A percentile compares a stretch with the other conserved stretches of the same genome.
Evolutionary conservation across 768 basidiomycete genomes (phyloP).

Genomic region (Boletus coccyginus): DNA sequence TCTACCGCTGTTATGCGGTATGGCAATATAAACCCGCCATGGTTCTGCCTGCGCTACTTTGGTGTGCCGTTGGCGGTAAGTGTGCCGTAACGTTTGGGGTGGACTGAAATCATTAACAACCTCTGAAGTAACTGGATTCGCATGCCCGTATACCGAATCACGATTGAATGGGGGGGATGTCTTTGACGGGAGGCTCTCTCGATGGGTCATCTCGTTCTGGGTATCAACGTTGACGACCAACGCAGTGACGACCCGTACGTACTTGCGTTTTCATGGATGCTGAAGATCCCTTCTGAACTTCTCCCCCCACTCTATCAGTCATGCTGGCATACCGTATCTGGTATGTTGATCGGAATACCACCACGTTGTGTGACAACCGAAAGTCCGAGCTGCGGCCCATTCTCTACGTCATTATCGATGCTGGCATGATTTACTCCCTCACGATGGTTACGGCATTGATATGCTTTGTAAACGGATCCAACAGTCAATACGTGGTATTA

Average conservation of each 20-base stretch:
- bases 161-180: slow-evolving; percentile 12
- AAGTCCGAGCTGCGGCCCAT: slow-evolving; percentile 11
- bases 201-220: slow-evolving; percentile 37
- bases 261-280: not conserved
- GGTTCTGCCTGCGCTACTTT: slow-evolving; percentile 28
- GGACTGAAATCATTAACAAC: not conserved
- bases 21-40: slow-evolving; percentile 31
- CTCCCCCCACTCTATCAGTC: slow-evolving; percentile 6
- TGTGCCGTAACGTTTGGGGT: not conserved
- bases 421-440: slow-evolving; percentile 37
- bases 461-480: slow-evolving; percentile 27
- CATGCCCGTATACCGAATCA: slow-evolving; percentile 17
- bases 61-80: slow-evolving; percentile 28
- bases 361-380: slow-evolving; percentile 10
- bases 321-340: slow-evolving; percentile 32
- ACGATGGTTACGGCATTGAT: slow-evolving; percentile 33
- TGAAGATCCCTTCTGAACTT: not conserved
- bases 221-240: slow-evolving; percentile 33
- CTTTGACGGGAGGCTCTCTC: slow-evolving; percentile 24
- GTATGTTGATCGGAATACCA: slow-evolving; percentile 23
- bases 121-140: slow-evolving; percentile 17
- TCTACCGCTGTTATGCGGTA: slow-evolving; percentile 31
- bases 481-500: slow-evolving; percentile 35
- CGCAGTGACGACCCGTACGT: slow-evolving; percentile 30
- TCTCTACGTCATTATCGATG: slow-evolving; percentile 36